A percentile compares a stretch with the other conserved stretches of the same genome.
Conservation (phyloP, 148 eudicot genomes). For the Chenopodium album region DNA sequence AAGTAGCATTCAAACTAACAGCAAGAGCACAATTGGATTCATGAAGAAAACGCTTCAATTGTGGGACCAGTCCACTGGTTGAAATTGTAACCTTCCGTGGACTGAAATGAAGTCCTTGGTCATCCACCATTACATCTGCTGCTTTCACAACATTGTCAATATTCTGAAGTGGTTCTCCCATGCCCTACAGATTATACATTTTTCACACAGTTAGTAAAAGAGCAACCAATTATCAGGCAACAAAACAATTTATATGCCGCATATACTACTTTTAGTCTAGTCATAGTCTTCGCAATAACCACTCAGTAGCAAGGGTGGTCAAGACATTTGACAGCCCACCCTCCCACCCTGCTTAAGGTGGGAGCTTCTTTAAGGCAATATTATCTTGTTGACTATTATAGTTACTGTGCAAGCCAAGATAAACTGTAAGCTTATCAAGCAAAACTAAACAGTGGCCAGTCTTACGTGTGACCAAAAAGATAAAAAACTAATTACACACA, state of each 20-base stretch:
- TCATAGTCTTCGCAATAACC: neutral
- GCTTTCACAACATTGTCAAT: constrained; percentile 86
- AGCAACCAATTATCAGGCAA: neutral
- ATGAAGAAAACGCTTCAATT: constrained; percentile 69
- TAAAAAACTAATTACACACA: neutral
- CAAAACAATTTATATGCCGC: neutral
- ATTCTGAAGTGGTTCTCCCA: constrained; percentile 99
- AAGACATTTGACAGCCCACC: neutral
- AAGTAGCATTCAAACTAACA: constrained; percentile 90
- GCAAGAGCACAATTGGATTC: constrained; percentile 79
- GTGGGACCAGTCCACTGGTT: constrained; percentile 96
- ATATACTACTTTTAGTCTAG: neutral
- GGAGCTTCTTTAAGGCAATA: neutral
- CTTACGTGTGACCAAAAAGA: neutral
- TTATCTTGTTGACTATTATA: neutral
- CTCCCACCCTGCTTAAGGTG: neutral
- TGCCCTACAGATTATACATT: constrained; percentile 56
- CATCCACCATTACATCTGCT: constrained; percentile 81
- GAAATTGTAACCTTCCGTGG: constrained; percentile 90
- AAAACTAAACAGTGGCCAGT: neutral
- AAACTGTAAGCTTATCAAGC: neutral
- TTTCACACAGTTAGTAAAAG: neutral
- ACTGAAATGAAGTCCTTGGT: constrained; percentile 93
- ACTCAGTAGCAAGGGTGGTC: neutral
- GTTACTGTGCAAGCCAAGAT: neutral